Percentiles rank a stretch among this genome's conserved stretches.
These are phyloP conservation scores for Albatrellus sp. DNA, from an alignment of 1,284 basidiomycete genomes.

Conservation along the genomic window DNA sequence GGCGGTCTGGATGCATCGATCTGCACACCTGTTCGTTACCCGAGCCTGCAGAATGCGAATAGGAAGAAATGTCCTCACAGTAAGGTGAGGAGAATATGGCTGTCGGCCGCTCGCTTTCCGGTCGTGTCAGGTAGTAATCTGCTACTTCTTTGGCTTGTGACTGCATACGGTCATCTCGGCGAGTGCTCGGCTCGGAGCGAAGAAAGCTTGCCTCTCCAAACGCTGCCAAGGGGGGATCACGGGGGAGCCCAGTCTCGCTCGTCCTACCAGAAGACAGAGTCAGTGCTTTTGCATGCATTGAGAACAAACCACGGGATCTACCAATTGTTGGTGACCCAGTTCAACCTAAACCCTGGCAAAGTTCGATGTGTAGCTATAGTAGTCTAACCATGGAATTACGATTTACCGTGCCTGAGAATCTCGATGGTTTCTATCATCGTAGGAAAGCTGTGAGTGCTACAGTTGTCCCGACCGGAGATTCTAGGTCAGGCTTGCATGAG, in stretches of 20 bases:
- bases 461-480: background rate
- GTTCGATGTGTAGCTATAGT: background rate
- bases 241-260: slow-evolving; percentile 50
- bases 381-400: background rate
- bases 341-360: slow-evolving; percentile 53
- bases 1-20: slow-evolving; percentile 76
- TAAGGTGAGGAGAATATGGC: slow-evolving; percentile 72
- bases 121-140: slow-evolving; percentile 49
- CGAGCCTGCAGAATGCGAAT: background rate
- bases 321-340: slow-evolving; percentile 62
- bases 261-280: slow-evolving; percentile 28
- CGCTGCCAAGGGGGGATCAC: slow-evolving; percentile 70
- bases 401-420: slow-evolving; percentile 66
- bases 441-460: background rate
- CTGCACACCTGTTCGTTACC: slow-evolving; percentile 22
- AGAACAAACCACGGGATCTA: slow-evolving; percentile 17
- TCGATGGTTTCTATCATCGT: slow-evolving; percentile 57
- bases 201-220: slow-evolving; percentile 45
- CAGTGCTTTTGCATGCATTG: slow-evolving; percentile 1
- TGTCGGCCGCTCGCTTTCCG: slow-evolving; percentile 58
- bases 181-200: background rate
- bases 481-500: too few species aligned
- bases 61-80: slow-evolving; percentile 33
- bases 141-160: slow-evolving; percentile 69
- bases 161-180: slow-evolving; percentile 17